phyloP scores from a whole-genome alignment of 768 basidiomycete genomes.

The Nidularia sp. region DNA sequence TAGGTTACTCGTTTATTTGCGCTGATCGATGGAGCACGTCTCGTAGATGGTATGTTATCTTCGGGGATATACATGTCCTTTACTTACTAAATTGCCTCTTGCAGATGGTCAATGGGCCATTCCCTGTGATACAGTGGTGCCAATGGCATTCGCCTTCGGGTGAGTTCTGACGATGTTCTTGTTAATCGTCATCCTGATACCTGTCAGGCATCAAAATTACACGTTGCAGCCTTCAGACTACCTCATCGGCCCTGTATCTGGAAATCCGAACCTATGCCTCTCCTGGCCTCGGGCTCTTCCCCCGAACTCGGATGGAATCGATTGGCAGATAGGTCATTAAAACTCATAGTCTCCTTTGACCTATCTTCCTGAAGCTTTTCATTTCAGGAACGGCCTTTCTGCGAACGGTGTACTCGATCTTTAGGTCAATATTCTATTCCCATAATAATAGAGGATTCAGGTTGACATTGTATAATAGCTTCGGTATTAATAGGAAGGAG shows the following conservation, averaged over 20 bases:
- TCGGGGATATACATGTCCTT: too few relatives aligned
- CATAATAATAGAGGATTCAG: not conserved
- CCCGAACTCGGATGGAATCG: conserved; percentile 70
- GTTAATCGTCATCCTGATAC: not conserved
- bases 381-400: conserved; percentile 58
- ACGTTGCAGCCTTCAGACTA: conserved; percentile 73
- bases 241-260: conserved; percentile 64
- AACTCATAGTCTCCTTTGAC: not conserved
- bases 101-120: conserved; percentile 70
- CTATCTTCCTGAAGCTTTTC: not conserved
- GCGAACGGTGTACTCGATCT: conserved; percentile 74
- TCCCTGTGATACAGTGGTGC: conserved; percentile 59
- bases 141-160: conserved; percentile 71
- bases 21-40: conserved; percentile 58
- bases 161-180: conserved; percentile 19
- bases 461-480: conserved; percentile 36
- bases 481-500: conserved; percentile 70
- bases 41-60: conserved; percentile 47
- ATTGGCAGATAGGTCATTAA: conserved; percentile 75
- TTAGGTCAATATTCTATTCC: conserved; percentile 46
- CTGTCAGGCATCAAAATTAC: conserved; percentile 32
- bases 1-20: conserved; percentile 68
- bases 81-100: too few relatives aligned
- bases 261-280: conserved; percentile 64
- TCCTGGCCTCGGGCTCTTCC: conserved; percentile 69